Evolutionary conservation across 2,329 filamentous ascomycete species (phyloP).

Genomic region (Penicillium rolfsii): DNA sequence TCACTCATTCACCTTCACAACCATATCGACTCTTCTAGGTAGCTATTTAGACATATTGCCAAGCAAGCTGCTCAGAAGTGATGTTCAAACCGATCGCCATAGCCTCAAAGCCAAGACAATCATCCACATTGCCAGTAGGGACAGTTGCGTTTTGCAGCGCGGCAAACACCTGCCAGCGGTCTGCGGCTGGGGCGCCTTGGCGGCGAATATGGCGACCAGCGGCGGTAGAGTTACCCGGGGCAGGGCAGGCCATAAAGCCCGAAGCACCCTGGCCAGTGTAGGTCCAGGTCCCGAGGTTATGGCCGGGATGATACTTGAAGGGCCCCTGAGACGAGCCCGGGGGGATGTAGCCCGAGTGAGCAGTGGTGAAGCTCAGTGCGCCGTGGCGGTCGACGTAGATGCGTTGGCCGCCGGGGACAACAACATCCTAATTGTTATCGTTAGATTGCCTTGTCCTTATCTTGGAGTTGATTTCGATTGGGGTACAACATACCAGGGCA

Average conservation of each 20-base stretch:
- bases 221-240: conserved; percentile 16
- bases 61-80: conserved; percentile 32
- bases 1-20: background rate
- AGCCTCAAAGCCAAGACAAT: conserved; percentile 45
- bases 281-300: conserved; percentile 33
- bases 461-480: conserved; percentile 22
- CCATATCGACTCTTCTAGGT: background rate
- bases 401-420: conserved; percentile 65
- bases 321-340: conserved; percentile 54
- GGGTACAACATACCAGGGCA: conserved; percentile 34
- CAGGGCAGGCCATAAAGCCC: conserved; percentile 50
- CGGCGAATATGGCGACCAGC: conserved; percentile 13
- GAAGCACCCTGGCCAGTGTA: conserved; percentile 38
- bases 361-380: conserved; percentile 57
- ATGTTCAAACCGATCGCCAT: conserved; percentile 32
- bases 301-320: conserved; percentile 48
- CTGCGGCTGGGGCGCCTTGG: conserved; percentile 13
- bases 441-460: background rate
- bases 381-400: conserved; percentile 61
- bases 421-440: conserved; percentile 43
- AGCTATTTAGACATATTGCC: conserved; percentile 43
- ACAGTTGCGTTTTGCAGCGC: conserved; percentile 43
- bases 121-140: conserved; percentile 41
- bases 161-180: conserved; percentile 46
- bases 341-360: conserved; percentile 59